phyloP scores from a whole-genome alignment of 257 asterid genomes.

The Solanum pennellii region DNA sequence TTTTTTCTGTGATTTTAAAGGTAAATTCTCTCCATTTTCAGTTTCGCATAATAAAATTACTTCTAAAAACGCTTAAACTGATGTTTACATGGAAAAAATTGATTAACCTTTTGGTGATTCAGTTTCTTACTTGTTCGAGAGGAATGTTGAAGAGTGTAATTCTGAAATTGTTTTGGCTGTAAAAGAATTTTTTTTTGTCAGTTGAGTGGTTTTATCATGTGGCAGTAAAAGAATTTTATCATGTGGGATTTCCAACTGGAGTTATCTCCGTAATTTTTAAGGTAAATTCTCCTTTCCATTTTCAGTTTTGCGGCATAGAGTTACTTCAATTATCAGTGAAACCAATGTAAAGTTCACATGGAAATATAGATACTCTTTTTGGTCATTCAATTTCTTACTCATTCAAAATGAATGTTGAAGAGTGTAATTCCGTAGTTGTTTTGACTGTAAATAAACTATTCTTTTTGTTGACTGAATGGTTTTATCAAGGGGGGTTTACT shows the following conservation, averaged over 20 bases:
- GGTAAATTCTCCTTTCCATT: background rate
- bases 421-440: background rate
- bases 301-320: background rate
- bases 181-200: background rate
- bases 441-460: background rate
- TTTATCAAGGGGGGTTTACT: background rate
- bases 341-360: background rate
- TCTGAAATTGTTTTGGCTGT: background rate
- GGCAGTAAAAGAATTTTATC: too few species aligned
- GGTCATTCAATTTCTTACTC: background rate
- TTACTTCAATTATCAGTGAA: background rate
- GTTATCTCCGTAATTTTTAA: background rate
- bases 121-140: background rate
- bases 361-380: background rate
- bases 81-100: background rate
- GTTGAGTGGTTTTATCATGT: background rate
- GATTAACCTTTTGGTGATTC: background rate
- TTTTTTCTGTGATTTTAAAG: background rate
- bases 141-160: background rate
- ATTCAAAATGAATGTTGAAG: background rate
- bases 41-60: background rate
- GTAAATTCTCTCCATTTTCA: background rate
- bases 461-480: background rate
- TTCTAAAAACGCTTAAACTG: background rate
- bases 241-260: background rate